Evolutionary conservation across 2,329 filamentous ascomycete genomes (phyloP).

Genomic region (Hymenoscyphus albidus): DNA sequence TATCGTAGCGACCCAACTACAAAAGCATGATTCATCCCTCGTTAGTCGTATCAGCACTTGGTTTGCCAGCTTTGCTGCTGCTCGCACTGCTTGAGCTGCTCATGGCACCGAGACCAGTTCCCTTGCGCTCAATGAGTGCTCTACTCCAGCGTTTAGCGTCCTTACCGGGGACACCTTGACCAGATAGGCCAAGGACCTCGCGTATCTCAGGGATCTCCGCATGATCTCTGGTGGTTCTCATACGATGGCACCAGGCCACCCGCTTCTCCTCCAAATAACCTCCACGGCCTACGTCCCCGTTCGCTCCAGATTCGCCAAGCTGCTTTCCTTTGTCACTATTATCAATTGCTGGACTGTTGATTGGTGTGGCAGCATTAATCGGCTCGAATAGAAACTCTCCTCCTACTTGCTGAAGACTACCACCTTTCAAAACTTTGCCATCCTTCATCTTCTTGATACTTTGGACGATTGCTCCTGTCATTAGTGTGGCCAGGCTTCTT

Average conservation of each 20-base stretch:
- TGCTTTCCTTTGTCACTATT: constrained; percentile 11
- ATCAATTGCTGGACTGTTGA: constrained; percentile 14
- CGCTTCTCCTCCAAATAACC: constrained; percentile 49
- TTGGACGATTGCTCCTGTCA: constrained; percentile 42
- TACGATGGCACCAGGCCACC: constrained; percentile 77
- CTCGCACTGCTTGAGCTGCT: background rate
- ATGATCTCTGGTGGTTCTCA: constrained; percentile 76
- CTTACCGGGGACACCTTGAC: constrained; percentile 37
- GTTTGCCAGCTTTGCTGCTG: background rate
- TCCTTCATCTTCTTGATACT: constrained; percentile 38
- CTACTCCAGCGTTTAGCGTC: constrained; percentile 45
- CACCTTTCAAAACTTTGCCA: constrained; percentile 46
- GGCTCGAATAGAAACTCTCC: constrained; percentile 37
- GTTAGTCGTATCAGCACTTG: no score
- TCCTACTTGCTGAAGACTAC: constrained; percentile 51
- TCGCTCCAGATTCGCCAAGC: constrained; percentile 16
- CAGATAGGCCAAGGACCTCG: constrained; percentile 56
- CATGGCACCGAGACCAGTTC: constrained; percentile 1
- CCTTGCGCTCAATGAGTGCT: constrained; percentile 46
- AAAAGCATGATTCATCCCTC: no score
- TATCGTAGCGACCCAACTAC: no score
- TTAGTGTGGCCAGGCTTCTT: constrained; percentile 37
- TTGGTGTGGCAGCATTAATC: constrained; percentile 26
- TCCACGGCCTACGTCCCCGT: constrained; percentile 15
- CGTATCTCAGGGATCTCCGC: constrained; percentile 65